Base-by-base conservation (phyloP, 257 asterid species). In the Craterostigma plantagineum region DNA sequence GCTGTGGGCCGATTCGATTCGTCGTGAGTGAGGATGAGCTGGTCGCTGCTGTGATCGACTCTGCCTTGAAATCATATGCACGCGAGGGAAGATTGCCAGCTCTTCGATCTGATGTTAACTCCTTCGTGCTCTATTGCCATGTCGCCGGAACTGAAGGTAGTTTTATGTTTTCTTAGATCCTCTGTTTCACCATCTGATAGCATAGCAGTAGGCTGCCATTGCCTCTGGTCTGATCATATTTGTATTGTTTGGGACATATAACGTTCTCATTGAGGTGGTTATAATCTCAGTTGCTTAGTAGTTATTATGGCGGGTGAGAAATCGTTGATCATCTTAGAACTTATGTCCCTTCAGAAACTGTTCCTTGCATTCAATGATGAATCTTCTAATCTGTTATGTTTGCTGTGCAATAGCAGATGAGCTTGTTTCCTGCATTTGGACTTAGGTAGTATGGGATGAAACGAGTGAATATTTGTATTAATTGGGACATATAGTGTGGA, bases 61-160 rank as follows among this genome's bases (percentile, higher is more conserved):
- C 37, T 30, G 50, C 50, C 5, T 23, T 45, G 50, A 45, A 45
- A 45, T 18, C 37, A 4, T 45, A 45, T 18, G 50, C 92, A n/a
- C 85, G 93, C 7, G 92, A 86, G 68, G 94, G 95, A 7, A 68
- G 97, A 50, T 70, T 86, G 18, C 97, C 97, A 1, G 53, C 79
- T 57, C 85, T 86, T 9, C 93, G 93, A 45, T 67, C 90, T 10
- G 70, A 86, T 59, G 68, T 78, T 48, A 64, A 71, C 18, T 46
- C 52, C 49, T 86, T 86, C 48, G 70, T 81, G 33, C 84, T 86
- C 1, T 86, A 79, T 45, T 75, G 79, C 72, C 91, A 94, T 0
- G 52, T 53, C 53, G 69, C 76, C 34, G 80, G 72, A 1, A 65
- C 77, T 15, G 80, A 81, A 79, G 95, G 97, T 86, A 70, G 6